Evolutionary conservation across 2,329 filamentous ascomycete species (phyloP), one percentile per base, ranked within the genome.

Genomic region (Aspergillus sp.): DNA sequence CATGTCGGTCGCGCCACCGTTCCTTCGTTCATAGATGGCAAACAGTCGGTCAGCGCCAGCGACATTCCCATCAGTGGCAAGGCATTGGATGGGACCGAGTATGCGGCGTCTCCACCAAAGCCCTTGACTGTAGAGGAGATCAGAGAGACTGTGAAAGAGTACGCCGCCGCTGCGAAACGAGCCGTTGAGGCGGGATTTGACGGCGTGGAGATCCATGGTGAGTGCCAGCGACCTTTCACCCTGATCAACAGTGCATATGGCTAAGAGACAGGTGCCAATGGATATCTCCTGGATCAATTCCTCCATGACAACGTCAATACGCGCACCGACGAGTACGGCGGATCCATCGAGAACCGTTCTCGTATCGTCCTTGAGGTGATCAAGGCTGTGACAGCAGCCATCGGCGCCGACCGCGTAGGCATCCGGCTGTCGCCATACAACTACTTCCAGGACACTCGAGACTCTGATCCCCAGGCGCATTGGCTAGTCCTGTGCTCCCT

Each of bases 281-380:
- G 86, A 3, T 90, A 89, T 62, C 75, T 91, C 1, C 67, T 88
- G 7, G 79, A 81, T 52, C 79, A 87, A 59, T 91, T 90, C 67
- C 72, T 88, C 13, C 86, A 83, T 57, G 78, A 80, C 53, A 76
- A 69, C 4, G 71, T 73, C 60, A 87, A 87, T 69, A 73, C 74
- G 45, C 76, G 84, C 1, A 81, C 70, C 2, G 79, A 81, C 54
- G 60, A 45, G 47, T 80, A 70, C 71, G 79, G 69, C 5, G 78
- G 78, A 6, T 75, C 70, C 41, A 63, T 79, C 6, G 75, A 76
- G 70, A 78, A 81, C 57, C 72, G 83, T 54, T 60, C 75, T 47
- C 66, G 80, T 16, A 78, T 85, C 54, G 75, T 70, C 0, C 52
- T 84, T 7, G 82, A 85, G 58, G 77, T 82, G 14, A 71, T 80